These are phyloP conservation scores for Smallanthus sonchifolius DNA, from an alignment of 129 eudicot genomes.

Conservation along the genomic window DNA sequence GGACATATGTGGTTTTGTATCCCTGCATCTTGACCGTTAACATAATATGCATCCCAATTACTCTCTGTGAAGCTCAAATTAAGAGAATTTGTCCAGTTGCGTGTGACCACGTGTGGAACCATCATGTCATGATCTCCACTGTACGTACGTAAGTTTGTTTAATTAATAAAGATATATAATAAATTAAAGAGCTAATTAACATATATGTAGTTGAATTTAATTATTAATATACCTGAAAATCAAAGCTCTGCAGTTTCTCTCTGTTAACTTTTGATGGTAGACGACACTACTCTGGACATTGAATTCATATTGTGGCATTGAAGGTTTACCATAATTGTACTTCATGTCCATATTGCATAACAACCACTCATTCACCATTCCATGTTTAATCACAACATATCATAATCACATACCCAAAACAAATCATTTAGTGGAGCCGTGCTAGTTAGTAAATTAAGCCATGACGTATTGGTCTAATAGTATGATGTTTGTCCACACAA, in stretches of 20 bases:
- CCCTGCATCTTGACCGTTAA: slow-evolving; percentile 26
- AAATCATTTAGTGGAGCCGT: no score
- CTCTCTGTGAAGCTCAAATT: slow-evolving; percentile 10
- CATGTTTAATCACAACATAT: not conserved
- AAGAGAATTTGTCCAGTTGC: slow-evolving; percentile 26
- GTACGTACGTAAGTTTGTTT: not conserved
- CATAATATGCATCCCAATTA: slow-evolving; percentile 28
- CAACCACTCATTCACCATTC: slow-evolving; percentile 25
- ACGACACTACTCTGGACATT: slow-evolving; percentile 13
- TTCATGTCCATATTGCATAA: slow-evolving; percentile 25
- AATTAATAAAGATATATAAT: not conserved
- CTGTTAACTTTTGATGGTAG: slow-evolving; percentile 24
- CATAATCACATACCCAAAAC: not conserved
- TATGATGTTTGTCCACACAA: no score
- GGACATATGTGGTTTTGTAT: slow-evolving; percentile 14
- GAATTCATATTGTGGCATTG: slow-evolving; percentile 19
- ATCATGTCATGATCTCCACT: slow-evolving; percentile 29
- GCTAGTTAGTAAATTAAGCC: no score
- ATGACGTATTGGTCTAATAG: no score
- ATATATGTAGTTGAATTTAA: no score
- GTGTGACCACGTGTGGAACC: slow-evolving; percentile 36
- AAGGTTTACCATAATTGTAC: slow-evolving; percentile 19
- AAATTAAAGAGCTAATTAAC: not conserved
- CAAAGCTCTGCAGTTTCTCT: slow-evolving; percentile 29
- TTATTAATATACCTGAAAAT: slow-evolving; percentile 36